Conservation (phyloP, 257 asterid species). For the Solanum neorickii region DNA sequence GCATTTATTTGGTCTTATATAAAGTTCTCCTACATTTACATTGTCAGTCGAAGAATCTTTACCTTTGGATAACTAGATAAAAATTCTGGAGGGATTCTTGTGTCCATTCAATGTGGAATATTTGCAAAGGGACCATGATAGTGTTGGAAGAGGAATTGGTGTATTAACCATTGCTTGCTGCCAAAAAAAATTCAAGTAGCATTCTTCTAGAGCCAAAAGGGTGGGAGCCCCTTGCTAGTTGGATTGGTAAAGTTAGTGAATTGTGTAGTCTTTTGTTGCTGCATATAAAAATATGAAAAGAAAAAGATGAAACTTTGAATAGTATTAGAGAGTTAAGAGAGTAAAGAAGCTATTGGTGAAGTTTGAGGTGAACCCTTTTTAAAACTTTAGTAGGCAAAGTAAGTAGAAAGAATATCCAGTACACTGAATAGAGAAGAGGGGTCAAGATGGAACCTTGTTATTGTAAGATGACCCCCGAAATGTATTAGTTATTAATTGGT, state of each 20-base stretch:
- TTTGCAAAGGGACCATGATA: not conserved
- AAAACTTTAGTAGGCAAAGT: not conserved
- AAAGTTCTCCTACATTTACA: not conserved
- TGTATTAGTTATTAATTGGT: not conserved
- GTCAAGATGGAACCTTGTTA: not conserved
- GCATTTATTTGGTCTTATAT: not conserved
- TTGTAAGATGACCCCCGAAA: not conserved
- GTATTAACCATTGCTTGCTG: not conserved
- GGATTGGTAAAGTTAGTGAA: not conserved
- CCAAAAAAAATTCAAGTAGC: not conserved
- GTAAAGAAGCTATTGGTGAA: not conserved
- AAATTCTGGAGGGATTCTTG: not conserved
- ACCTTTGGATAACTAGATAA: not conserved
- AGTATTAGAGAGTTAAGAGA: not conserved
- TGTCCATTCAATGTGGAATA: not conserved
- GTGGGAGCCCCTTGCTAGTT: not conserved
- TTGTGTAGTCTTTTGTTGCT: not conserved
- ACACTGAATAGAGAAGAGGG: not conserved
- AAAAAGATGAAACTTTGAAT: not conserved
- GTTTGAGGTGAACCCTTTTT: not conserved
- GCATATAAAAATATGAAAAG: not conserved
- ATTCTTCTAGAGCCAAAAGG: not conserved
- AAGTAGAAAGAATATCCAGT: not conserved
- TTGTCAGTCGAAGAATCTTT: not conserved
- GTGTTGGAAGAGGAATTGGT: not conserved